These are phyloP conservation scores for Fulvia fulva DNA, from an alignment of 2,329 filamentous ascomycete species.

Conservation along the genomic window DNA sequence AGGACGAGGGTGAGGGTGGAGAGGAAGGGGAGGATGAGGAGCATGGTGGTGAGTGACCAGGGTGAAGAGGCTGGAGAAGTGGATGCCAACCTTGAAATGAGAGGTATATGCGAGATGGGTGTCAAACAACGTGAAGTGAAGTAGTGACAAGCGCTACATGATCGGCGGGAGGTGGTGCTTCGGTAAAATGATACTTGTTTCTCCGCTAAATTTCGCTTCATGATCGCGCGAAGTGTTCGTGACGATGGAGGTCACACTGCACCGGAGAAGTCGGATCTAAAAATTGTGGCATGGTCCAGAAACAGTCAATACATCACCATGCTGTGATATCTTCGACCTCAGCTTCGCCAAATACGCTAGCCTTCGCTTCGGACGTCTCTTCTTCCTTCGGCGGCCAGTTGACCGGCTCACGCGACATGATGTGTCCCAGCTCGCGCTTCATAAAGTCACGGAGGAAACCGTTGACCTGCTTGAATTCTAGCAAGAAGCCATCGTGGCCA, in stretches of 20 bases:
- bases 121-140: no score
- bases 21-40: background rate
- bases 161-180: background rate
- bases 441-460: conserved; percentile 79
- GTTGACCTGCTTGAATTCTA: conserved; percentile 98
- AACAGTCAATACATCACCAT: conserved; percentile 55
- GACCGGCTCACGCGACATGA: conserved; percentile 62
- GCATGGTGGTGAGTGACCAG: background rate
- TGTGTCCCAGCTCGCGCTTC: conserved; percentile 75
- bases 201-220: background rate
- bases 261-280: background rate
- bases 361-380: conserved; percentile 67
- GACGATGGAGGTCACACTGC: background rate
- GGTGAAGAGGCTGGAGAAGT: background rate
- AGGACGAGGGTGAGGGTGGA: background rate
- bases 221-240: background rate
- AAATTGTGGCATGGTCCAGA: background rate
- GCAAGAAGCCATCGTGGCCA: conserved; percentile 90
- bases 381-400: conserved; percentile 45
- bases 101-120: no score
- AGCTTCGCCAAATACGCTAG: conserved; percentile 88
- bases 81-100: no score
- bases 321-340: conserved; percentile 96
- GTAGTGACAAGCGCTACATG: background rate
- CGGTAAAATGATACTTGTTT: background rate